Conservation (phyloP, 768 basidiomycete species). For the Hygrocybe coccinea region DNA sequence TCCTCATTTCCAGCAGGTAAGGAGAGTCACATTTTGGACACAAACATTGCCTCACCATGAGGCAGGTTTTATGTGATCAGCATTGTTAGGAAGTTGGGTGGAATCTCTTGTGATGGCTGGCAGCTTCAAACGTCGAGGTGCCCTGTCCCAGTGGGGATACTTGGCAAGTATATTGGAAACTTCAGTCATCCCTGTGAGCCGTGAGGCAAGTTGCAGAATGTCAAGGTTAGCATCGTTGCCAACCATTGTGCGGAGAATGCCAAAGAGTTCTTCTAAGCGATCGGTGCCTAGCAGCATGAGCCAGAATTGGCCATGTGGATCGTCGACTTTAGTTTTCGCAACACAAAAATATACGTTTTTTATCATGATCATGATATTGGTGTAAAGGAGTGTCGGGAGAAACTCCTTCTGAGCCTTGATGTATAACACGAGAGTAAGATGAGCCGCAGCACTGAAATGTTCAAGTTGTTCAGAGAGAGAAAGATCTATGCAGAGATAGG, state of each 20-base stretch:
- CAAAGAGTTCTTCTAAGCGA: slow-evolving; percentile 32
- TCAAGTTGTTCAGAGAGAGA: slow-evolving; percentile 30
- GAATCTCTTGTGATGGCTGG: slow-evolving; percentile 23
- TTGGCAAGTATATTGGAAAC: slow-evolving; percentile 33
- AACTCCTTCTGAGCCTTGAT: slow-evolving; percentile 11
- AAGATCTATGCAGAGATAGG: slow-evolving; percentile 27
- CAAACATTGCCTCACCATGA: slow-evolving; percentile 31
- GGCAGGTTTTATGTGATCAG: slow-evolving; percentile 35
- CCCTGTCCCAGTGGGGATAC: slow-evolving; percentile 37
- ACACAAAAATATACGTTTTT: slow-evolving; percentile 38
- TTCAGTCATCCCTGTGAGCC: slow-evolving; percentile 29
- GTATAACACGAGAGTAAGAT: slow-evolving; percentile 23
- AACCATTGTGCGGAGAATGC: slow-evolving; percentile 26
- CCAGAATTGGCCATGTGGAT: slow-evolving; percentile 24
- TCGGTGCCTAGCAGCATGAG: slow-evolving; percentile 38
- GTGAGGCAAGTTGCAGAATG: slow-evolving; percentile 19
- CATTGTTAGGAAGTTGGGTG: slow-evolving; percentile 15
- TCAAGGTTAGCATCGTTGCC: slow-evolving; percentile 29
- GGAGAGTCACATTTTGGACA: slow-evolving; percentile 21
- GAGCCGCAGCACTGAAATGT: slow-evolving; percentile 29
- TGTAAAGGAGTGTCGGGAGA: slow-evolving; percentile 25
- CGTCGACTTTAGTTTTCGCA: slow-evolving; percentile 29
- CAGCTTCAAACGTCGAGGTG: slow-evolving; percentile 31
- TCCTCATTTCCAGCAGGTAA: slow-evolving; percentile 31
- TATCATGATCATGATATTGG: slow-evolving; percentile 34